phyloP scores from a whole-genome alignment of 2,329 filamentous ascomycete species.

The Metarhizium rileyi region DNA sequence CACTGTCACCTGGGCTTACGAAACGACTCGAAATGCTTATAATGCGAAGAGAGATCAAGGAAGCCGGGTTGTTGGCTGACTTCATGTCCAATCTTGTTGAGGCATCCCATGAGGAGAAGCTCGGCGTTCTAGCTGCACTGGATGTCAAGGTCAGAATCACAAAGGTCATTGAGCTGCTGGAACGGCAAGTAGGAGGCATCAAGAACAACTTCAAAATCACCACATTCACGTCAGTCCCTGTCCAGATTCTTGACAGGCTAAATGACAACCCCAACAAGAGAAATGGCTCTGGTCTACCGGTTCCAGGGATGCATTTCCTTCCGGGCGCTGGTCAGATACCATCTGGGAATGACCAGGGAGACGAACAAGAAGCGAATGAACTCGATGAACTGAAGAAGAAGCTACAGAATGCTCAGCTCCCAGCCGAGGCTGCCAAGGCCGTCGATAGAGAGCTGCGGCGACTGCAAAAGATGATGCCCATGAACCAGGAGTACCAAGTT shows the following conservation, averaged over 20 bases:
- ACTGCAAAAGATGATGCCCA: constrained; percentile 89
- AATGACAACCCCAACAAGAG: constrained; percentile 29
- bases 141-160: constrained; percentile 70
- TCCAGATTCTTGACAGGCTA: constrained; percentile 50
- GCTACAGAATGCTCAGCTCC: constrained; percentile 70
- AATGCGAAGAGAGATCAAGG: constrained; percentile 65
- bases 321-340: constrained; percentile 26
- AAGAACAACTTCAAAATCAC: constrained; percentile 85
- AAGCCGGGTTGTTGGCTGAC: constrained; percentile 81
- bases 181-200: constrained; percentile 71
- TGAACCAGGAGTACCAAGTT: constrained; percentile 92
- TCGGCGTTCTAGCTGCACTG: constrained; percentile 73
- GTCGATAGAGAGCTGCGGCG: constrained; percentile 82
- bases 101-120: constrained; percentile 80
- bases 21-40: constrained; percentile 84
- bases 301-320: constrained; percentile 30
- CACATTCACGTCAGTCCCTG: constrained; percentile 57
- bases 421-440: constrained; percentile 79
- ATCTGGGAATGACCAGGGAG: constrained; percentile 41
- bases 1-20: constrained; percentile 74
- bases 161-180: constrained; percentile 74
- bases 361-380: constrained; percentile 80
- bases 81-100: constrained; percentile 95
- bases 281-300: constrained; percentile 21
- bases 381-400: constrained; percentile 85